phyloP scores from a whole-genome alignment of 129 eudicot genomes.

The sunflower (Helianthus annuus) region DNA sequence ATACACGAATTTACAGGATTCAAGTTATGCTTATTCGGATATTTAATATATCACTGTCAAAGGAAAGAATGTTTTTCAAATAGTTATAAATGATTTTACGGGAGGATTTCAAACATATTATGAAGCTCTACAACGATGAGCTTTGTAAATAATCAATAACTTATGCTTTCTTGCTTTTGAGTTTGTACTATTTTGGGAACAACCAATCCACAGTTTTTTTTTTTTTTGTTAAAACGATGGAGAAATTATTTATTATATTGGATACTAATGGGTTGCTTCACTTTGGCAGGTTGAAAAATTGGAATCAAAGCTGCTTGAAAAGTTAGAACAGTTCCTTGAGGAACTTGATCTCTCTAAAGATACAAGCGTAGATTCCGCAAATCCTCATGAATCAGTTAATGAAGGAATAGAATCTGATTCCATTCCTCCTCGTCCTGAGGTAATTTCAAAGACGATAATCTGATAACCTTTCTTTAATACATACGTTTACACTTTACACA shows the following conservation, averaged over 20 bases:
- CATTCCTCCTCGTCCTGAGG: conserved; percentile 45
- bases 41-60: neutral
- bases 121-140: conserved; percentile 11
- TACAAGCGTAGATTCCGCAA: conserved; percentile 37
- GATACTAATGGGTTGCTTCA: conserved; percentile 13
- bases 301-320: conserved; percentile 84
- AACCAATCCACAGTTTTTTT: neutral
- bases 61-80: neutral
- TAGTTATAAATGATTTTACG: conserved; percentile 10
- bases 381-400: conserved; percentile 40
- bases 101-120: conserved; percentile 5
- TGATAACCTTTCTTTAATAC: conserved; percentile 4
- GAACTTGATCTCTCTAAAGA: conserved; percentile 68
- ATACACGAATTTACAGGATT: neutral
- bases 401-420: conserved; percentile 46
- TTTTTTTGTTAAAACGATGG: neutral
- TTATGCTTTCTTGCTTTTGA: conserved; percentile 16
- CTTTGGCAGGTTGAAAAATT: conserved; percentile 74
- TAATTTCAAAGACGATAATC: conserved; percentile 18
- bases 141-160: conserved; percentile 2
- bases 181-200: conserved; percentile 8
- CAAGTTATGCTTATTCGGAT: neutral
- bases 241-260: neutral
- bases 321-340: conserved; percentile 79
- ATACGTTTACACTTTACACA: conserved; percentile 5